These are phyloP conservation scores for Saxophila tyrrhenica DNA, from an alignment of 495 filamentous ascomycete genomes.

Conservation along the genomic window DNA sequence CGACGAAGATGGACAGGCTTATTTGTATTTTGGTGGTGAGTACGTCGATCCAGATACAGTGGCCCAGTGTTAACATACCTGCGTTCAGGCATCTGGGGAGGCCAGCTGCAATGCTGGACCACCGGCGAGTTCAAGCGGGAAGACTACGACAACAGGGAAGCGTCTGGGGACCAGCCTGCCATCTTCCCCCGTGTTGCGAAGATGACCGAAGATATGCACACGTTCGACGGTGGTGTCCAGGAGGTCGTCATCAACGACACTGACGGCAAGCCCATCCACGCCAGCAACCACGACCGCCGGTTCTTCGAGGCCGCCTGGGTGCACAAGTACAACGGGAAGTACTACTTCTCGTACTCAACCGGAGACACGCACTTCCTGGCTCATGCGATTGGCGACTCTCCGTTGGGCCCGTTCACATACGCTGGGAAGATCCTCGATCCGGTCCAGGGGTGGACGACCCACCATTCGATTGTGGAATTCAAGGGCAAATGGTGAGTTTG, in stretches of 20 bases:
- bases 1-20: conserved; percentile 48
- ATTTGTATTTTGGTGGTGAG: conserved; percentile 50
- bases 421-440: conserved; percentile 59
- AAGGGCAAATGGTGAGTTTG: conserved; percentile 45
- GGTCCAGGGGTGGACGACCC: conserved; percentile 67
- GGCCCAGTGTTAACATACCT: background rate
- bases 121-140: conserved; percentile 38
- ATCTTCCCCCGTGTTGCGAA: conserved; percentile 50
- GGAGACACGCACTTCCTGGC: conserved; percentile 59
- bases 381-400: conserved; percentile 56
- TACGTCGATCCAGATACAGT: background rate
- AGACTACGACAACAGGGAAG: conserved; percentile 41
- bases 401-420: conserved; percentile 60
- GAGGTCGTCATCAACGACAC: conserved; percentile 49
- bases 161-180: conserved; percentile 38
- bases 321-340: conserved; percentile 51
- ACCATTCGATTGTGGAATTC: conserved; percentile 67
- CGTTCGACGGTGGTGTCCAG: conserved; percentile 38
- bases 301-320: conserved; percentile 75
- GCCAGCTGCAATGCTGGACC: conserved; percentile 51
- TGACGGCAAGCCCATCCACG: conserved; percentile 43
- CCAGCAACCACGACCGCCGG: conserved; percentile 58
- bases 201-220: conserved; percentile 50
- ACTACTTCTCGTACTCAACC: conserved; percentile 69
- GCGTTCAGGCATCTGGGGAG: conserved; percentile 46